phyloP scores from a whole-genome alignment of 148 eudicot species.

The Rhododendron simsii region DNA sequence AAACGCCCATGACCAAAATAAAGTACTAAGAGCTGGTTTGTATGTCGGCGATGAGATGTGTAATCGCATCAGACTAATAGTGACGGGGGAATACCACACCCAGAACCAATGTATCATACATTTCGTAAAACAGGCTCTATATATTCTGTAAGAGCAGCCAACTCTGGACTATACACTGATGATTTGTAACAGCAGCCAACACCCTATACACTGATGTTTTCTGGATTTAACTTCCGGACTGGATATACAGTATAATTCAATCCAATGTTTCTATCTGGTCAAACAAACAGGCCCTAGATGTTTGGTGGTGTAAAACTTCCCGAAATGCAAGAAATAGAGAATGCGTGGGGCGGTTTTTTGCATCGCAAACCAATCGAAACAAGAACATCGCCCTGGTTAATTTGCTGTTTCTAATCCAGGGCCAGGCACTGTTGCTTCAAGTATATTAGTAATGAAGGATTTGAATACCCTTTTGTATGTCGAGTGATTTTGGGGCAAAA shows the following conservation, averaged over 20 bases:
- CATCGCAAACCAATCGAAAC: not conserved
- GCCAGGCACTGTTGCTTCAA: not conserved
- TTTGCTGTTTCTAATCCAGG: not conserved
- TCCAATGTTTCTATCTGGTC: not conserved
- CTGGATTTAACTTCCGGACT: too few relatives aligned
- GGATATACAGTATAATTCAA: too few relatives aligned
- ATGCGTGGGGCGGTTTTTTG: too few relatives aligned
- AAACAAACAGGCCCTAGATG: not conserved
- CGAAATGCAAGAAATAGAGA: not conserved
- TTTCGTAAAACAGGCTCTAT: not conserved
- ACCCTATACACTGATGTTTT: not conserved
- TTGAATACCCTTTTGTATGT: not conserved
- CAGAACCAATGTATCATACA: not conserved
- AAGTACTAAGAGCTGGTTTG: not conserved
- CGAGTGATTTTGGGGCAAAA: not conserved
- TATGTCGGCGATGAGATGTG: not conserved
- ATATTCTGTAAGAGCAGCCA: not conserved
- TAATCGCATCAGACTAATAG: not conserved
- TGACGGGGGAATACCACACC: not conserved
- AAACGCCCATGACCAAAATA: not conserved
- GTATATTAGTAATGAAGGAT: not conserved
- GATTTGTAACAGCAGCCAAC: not conserved
- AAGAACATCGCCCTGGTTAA: not conserved
- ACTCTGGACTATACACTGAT: not conserved
- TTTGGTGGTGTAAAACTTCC: not conserved